These are phyloP conservation scores for Kluyveromyces dobzhanskii DNA, from an alignment of 805 yeast genomes.

Conservation along the genomic window DNA sequence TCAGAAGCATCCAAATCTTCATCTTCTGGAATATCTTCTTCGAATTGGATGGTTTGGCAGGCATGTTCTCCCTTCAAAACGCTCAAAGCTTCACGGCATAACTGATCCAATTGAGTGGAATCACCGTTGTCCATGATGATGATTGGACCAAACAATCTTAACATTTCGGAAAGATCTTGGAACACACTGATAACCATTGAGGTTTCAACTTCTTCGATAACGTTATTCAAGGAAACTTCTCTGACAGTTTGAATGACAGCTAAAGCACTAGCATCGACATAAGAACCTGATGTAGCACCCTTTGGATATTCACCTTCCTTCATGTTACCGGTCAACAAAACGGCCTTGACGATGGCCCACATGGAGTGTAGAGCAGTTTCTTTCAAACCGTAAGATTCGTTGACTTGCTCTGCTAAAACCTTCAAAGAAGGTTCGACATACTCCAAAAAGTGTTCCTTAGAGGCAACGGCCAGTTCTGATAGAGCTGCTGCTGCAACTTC, in stretches of 20 bases:
- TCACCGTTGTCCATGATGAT: conserved; percentile 54
- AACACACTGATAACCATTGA: conserved; percentile 72
- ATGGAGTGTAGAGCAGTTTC: conserved; percentile 75
- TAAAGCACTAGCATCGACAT: conserved; percentile 49
- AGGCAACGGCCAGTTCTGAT: conserved; percentile 81
- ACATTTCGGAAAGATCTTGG: conserved; percentile 62
- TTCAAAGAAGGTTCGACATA: conserved; percentile 65
- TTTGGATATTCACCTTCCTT: conserved; percentile 49
- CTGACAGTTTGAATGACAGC: conserved; percentile 60
- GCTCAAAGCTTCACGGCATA: conserved; percentile 64
- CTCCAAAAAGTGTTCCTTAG: conserved; percentile 70
- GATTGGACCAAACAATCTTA: conserved; percentile 61
- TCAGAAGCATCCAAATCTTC: conserved; percentile 49
- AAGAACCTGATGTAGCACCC: conserved; percentile 54
- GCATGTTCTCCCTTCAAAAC: conserved; percentile 76
- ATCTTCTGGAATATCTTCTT: conserved; percentile 49
- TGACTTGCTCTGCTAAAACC: conserved; percentile 60
- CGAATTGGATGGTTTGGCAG: conserved; percentile 72
- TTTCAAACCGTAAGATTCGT: conserved; percentile 84
- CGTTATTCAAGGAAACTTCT: conserved; percentile 48
- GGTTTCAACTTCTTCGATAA: conserved; percentile 77
- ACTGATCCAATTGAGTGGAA: conserved; percentile 49
- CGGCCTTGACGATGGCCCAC: conserved; percentile 75
- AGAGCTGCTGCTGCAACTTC: conserved; percentile 90
- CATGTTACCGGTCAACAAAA: conserved; percentile 41